Percentiles rank a stretch among this genome's conserved stretches.
Evolutionary conservation across 2,329 filamentous ascomycete genomes (phyloP).

Genomic region (Neopestalotiopsis sp.): DNA sequence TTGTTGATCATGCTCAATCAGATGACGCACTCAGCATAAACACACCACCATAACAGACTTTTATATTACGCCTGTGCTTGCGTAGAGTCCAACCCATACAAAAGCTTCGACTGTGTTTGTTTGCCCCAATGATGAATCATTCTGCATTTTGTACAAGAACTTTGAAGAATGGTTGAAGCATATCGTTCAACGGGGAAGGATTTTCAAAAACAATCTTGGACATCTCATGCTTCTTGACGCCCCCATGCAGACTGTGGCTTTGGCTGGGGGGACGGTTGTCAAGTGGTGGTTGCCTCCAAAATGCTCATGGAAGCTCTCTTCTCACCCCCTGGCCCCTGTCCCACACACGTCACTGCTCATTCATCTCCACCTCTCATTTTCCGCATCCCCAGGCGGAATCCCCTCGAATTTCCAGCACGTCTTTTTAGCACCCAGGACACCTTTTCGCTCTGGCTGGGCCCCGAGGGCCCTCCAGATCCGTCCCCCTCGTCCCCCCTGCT

Average conservation of each 20-base stretch:
- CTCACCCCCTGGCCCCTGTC: constrained; percentile 6
- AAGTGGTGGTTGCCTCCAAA: too few species aligned
- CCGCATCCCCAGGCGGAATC: not conserved
- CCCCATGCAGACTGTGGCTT: too few species aligned
- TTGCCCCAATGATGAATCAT: not conserved
- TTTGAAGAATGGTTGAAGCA: too few species aligned
- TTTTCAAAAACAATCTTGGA: too few species aligned
- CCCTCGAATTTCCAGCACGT: constrained; percentile 5
- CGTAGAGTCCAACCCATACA: not conserved
- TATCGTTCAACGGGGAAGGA: too few species aligned
- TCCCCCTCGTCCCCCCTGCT: not conserved
- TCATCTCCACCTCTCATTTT: constrained; percentile 18
- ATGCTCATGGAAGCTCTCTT: not conserved
- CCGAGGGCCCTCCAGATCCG: not conserved
- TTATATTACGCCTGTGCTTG: not conserved
- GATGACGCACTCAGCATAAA: not conserved
- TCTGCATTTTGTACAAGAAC: not conserved
- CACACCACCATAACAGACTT: not conserved
- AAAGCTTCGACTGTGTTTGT: not conserved
- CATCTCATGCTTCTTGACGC: too few species aligned
- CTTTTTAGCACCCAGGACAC: not conserved
- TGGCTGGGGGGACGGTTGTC: not conserved
- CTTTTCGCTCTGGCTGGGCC: not conserved
- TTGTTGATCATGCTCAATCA: not conserved
- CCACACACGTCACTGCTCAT: constrained; percentile 13